A percentile compares a stretch with the other conserved stretches of the same genome.
These are phyloP conservation scores for Mortierella sp. DNA, from an alignment of 371 early-diverging fungal genomes.

Conservation along the genomic window DNA sequence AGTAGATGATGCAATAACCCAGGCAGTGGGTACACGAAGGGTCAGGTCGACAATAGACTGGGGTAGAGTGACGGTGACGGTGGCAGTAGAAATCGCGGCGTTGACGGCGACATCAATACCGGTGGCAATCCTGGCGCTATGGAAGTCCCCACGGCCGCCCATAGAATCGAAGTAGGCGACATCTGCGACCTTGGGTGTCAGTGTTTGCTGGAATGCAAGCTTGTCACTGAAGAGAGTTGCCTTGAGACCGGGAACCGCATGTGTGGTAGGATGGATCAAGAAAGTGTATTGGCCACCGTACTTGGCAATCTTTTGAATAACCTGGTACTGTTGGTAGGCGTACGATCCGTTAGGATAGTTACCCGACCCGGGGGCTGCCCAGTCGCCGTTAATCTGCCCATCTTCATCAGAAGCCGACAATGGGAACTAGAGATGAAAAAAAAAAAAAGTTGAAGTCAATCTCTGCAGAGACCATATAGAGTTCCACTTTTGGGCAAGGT, in stretches of 20 bases:
- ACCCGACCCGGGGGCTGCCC: conserved; percentile 15
- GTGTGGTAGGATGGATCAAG: conserved; percentile 21
- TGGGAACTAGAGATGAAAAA: conserved; percentile 1
- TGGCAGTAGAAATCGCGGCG: conserved; percentile 3
- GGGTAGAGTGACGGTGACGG: conserved; percentile 13
- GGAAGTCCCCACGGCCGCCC: conserved; percentile 29
- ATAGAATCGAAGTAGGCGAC: conserved; percentile 24
- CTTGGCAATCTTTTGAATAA: conserved; percentile 27
- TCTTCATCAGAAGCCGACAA: conserved; percentile 27
- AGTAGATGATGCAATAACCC: conserved; percentile 14
- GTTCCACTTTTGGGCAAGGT: too few relatives aligned
- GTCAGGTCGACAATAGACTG: conserved; percentile 16
- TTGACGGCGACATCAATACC: conserved; percentile 16
- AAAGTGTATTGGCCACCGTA: conserved; percentile 38
- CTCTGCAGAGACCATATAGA: too few relatives aligned
- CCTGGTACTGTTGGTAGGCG: conserved; percentile 13
- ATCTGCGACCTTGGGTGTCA: conserved; percentile 4
- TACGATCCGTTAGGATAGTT: conserved; percentile 22
- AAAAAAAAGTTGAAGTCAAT: too few relatives aligned
- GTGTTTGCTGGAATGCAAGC: conserved; percentile 17
- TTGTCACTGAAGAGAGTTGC: conserved; percentile 12
- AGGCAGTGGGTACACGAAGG: conserved; percentile 16
- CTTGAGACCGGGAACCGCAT: not conserved
- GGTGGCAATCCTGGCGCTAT: conserved; percentile 8
- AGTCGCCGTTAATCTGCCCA: conserved; percentile 21